phyloP scores from a whole-genome alignment of 169 alveolate species.

The Perkinsus olseni region DNA sequence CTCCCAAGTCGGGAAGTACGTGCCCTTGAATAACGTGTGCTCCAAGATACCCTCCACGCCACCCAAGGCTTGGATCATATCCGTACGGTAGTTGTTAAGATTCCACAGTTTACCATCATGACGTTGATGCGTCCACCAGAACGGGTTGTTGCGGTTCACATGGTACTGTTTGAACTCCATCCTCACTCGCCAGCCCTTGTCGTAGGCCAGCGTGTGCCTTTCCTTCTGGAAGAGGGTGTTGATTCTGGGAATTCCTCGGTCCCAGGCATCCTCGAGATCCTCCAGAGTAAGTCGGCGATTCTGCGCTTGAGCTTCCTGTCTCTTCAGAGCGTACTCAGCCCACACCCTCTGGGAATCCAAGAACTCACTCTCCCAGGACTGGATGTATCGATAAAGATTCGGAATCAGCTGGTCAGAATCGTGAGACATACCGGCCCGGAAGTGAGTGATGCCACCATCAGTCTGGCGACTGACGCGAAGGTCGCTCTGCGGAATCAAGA shows the following conservation, averaged over 20 bases:
- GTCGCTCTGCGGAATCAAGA: slow-evolving; percentile 98
- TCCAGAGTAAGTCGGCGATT: slow-evolving; percentile 95
- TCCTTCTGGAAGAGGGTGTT: slow-evolving; percentile 99
- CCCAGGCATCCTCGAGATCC: slow-evolving; percentile 99
- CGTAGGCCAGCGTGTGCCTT: slow-evolving; percentile 98
- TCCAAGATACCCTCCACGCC: slow-evolving; percentile 99
- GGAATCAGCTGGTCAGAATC: slow-evolving; percentile 99
- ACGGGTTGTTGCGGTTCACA: slow-evolving; percentile 78
- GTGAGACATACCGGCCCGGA: slow-evolving; percentile 99
- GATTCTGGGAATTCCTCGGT: slow-evolving; percentile 99
- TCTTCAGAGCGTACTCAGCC: slow-evolving; percentile 98
- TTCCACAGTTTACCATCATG: slow-evolving; percentile 99
- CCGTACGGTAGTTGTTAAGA: slow-evolving; percentile 97
- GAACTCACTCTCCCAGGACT: slow-evolving; percentile 99
- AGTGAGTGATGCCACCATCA: slow-evolving; percentile 98
- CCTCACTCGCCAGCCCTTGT: slow-evolving; percentile 99
- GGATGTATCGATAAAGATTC: slow-evolving; percentile 88
- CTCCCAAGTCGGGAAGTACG: slow-evolving; percentile 99
- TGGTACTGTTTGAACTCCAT: slow-evolving; percentile 96
- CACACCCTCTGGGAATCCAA: slow-evolving; percentile 99
- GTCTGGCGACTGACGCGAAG: slow-evolving; percentile 91
- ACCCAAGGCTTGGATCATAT: slow-evolving; percentile 99
- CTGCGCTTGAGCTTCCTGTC: slow-evolving; percentile 97
- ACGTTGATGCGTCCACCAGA: slow-evolving; percentile 99
- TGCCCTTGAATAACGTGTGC: slow-evolving; percentile 99